Conservation (phyloP, 2,329 filamentous ascomycete species). For the Colletotrichum sp. region DNA sequence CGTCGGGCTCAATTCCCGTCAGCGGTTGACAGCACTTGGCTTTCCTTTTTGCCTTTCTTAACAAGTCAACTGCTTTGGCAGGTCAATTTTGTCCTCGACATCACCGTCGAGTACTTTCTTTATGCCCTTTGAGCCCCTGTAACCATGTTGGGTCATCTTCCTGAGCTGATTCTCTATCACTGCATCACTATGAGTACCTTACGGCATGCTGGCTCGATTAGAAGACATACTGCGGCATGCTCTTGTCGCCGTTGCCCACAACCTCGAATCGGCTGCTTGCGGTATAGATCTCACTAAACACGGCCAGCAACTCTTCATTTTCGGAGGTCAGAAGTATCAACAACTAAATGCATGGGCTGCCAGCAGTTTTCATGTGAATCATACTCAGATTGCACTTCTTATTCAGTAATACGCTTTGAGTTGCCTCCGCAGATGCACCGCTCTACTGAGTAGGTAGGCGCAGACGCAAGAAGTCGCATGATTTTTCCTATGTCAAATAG, state of each 20-base stretch:
- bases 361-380: no score
- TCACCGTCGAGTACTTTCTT: no score
- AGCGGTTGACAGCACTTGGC: background rate
- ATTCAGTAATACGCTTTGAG: accelerated
- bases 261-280: accelerated
- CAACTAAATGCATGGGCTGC: background rate
- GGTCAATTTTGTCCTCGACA: background rate
- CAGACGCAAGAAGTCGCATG: accelerated
- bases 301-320: background rate
- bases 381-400: accelerated
- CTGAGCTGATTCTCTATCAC: no score
- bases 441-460: accelerated
- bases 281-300: accelerated
- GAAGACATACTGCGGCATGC: background rate
- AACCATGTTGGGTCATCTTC: no score
- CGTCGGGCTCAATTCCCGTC: slow-evolving; percentile 23
- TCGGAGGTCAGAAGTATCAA: accelerated
- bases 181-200: no score
- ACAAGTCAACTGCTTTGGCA: background rate
- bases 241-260: background rate
- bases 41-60: background rate
- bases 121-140: no score
- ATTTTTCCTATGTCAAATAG: accelerated
- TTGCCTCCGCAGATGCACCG: background rate
- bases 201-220: no score